Evolutionary conservation across 2,329 filamentous ascomycete species (phyloP).

Genomic region (Xylaria sp.): DNA sequence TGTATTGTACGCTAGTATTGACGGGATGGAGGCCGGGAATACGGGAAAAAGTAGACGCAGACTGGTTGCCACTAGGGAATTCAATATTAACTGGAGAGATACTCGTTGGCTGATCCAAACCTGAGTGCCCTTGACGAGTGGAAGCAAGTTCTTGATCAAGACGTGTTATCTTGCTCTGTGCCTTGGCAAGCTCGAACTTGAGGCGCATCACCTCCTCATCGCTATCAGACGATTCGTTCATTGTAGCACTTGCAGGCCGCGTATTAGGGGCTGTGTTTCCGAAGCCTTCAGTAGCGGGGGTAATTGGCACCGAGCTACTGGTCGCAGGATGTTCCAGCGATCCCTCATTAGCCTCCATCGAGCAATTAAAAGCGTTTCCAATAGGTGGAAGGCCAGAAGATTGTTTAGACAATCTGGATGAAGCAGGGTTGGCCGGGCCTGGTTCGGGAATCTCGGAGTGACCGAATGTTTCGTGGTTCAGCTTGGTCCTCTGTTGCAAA

Average conservation of each 20-base stretch:
- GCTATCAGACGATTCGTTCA: slow-evolving; percentile 53
- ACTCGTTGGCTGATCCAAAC: slow-evolving; percentile 59
- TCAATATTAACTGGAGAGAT: slow-evolving; percentile 46
- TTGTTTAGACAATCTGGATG: slow-evolving; percentile 79
- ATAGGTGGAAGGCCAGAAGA: slow-evolving; percentile 69
- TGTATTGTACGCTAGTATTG: slow-evolving; percentile 51
- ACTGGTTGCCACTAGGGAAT: slow-evolving; percentile 39
- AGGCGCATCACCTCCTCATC: slow-evolving; percentile 72
- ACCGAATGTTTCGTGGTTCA: slow-evolving; percentile 54
- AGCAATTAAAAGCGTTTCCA: slow-evolving; percentile 60
- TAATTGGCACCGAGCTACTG: slow-evolving; percentile 70
- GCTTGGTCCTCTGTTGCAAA: slow-evolving; percentile 33
- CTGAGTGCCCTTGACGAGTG: slow-evolving; percentile 68
- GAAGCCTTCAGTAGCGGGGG: slow-evolving; percentile 67
- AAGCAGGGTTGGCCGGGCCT: slow-evolving; percentile 74
- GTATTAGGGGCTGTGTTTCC: slow-evolving; percentile 59
- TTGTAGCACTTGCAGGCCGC: slow-evolving; percentile 61
- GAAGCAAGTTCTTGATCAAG: slow-evolving; percentile 78
- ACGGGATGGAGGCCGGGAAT: slow-evolving; percentile 37
- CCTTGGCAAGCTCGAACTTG: slow-evolving; percentile 76
- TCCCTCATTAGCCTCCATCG: slow-evolving; percentile 52
- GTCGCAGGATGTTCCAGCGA: slow-evolving; percentile 61
- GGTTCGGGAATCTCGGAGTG: slow-evolving; percentile 50
- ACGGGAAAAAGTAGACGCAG: slow-evolving; percentile 48
- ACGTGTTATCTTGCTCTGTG: slow-evolving; percentile 74